These are phyloP conservation scores for Coprinopsis sp. DNA, from an alignment of 768 basidiomycete species.

Conservation along the genomic window DNA sequence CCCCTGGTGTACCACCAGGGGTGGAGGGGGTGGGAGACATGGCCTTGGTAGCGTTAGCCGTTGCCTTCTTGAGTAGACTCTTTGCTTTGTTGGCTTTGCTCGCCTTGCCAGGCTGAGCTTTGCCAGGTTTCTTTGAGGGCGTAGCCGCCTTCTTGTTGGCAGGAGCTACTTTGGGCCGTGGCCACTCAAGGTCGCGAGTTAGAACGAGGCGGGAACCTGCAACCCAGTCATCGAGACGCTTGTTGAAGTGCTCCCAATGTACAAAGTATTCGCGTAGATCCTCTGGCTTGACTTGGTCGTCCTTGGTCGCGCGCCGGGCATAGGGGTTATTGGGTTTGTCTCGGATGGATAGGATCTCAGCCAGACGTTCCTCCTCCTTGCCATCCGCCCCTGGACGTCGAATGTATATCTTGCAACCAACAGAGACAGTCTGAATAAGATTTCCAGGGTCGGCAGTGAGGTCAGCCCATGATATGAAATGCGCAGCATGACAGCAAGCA, in stretches of 20 bases:
- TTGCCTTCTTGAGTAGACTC: slow-evolving; percentile 64
- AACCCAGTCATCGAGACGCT: slow-evolving; percentile 98
- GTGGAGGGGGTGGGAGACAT: slow-evolving; percentile 58
- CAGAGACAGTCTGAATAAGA: slow-evolving; percentile 58
- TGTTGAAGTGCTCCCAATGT: slow-evolving; percentile 99
- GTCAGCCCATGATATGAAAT: slow-evolving; percentile 15
- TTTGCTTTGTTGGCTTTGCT: slow-evolving; percentile 52
- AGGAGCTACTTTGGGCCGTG: slow-evolving; percentile 69
- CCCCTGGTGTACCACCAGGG: slow-evolving; percentile 34
- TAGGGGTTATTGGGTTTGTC: slow-evolving; percentile 73
- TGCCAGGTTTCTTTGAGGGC: slow-evolving; percentile 52
- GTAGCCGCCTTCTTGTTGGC: slow-evolving; percentile 50
- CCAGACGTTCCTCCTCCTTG: slow-evolving; percentile 81
- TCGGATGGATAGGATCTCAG: slow-evolving; percentile 93
- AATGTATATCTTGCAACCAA: slow-evolving; percentile 96
- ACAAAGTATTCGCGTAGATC: slow-evolving; percentile 94
- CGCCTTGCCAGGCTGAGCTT: no score
- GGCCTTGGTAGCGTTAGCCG: slow-evolving; percentile 57
- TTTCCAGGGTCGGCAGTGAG: slow-evolving; percentile 27
- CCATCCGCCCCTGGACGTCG: slow-evolving; percentile 73
- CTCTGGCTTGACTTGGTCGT: slow-evolving; percentile 45
- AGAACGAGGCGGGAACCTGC: slow-evolving; percentile 82
- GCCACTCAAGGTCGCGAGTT: slow-evolving; percentile 89
- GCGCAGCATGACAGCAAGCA: no score
- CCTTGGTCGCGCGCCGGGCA: slow-evolving; percentile 41